phyloP scores from a whole-genome alignment of 805 yeast species.

The Naumovozyma castellii region DNA sequence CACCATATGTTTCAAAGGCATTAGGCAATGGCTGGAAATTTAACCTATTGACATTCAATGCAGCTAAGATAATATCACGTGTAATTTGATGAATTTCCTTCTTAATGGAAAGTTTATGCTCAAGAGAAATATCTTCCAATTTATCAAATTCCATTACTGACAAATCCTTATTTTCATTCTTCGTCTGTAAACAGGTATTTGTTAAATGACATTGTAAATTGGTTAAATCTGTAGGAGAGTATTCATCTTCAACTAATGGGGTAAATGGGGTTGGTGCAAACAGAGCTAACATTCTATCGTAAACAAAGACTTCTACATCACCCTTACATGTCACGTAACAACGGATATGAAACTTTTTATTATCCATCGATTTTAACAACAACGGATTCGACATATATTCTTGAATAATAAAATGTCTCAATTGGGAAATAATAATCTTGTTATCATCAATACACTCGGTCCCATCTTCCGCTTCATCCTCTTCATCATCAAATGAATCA shows the following conservation, averaged over 20 bases:
- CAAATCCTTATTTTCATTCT: constrained; percentile 30
- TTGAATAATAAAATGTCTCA: constrained; percentile 86
- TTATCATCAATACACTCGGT: constrained; percentile 33
- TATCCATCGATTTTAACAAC: constrained; percentile 46
- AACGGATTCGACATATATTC: constrained; percentile 66
- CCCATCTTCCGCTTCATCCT: constrained; percentile 51
- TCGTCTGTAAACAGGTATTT: constrained; percentile 81
- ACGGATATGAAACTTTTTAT: constrained; percentile 81
- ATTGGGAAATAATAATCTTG: constrained; percentile 74
- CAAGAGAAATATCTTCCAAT: constrained; percentile 36
- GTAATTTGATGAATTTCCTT: constrained; percentile 51
- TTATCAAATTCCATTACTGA: constrained; percentile 59
- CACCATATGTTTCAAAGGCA: constrained; percentile 80
- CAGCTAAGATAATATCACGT: constrained; percentile 71
- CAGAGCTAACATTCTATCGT: constrained; percentile 67
- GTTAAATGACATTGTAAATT: constrained; percentile 74
- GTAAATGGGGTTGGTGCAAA: constrained; percentile 48
- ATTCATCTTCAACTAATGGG: constrained; percentile 27
- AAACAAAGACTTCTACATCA: constrained; percentile 68
- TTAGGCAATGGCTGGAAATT: constrained; percentile 75
- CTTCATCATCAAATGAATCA: constrained; percentile 71
- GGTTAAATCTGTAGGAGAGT: constrained; percentile 26
- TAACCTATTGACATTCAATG: constrained; percentile 66
- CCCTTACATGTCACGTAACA: constrained; percentile 74
- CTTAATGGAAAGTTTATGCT: constrained; percentile 36